A percentile compares a stretch with the other conserved stretches of the same genome.
phyloP scores from a whole-genome alignment of 2,329 filamentous ascomycete species.

The Aspergillaceae sp. region DNA sequence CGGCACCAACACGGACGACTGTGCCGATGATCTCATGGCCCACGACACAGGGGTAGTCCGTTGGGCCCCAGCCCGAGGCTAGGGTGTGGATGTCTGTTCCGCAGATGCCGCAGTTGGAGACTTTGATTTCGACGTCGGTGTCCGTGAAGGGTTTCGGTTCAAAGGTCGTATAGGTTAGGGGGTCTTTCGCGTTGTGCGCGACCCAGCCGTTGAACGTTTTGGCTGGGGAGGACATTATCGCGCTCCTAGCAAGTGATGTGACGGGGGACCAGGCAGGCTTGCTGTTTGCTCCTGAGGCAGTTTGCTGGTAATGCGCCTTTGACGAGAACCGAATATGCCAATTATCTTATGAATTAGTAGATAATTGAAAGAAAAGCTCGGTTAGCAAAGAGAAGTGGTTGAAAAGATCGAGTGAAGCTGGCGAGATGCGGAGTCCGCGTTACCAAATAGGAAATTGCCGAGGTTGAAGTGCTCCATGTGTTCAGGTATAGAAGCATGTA shows the following conservation, averaged over 20 bases:
- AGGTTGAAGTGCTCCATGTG: not conserved
- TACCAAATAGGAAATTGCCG: not conserved
- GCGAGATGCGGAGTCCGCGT: slow-evolving; percentile 5
- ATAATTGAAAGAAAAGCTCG: not conserved
- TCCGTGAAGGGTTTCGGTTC: slow-evolving; percentile 42
- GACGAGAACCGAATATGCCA: too few species aligned
- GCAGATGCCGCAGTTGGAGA: slow-evolving; percentile 60
- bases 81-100: slow-evolving; percentile 55
- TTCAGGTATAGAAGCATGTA: not conserved
- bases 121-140: slow-evolving; percentile 57
- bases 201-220: slow-evolving; percentile 36
- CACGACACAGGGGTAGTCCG: slow-evolving; percentile 44
- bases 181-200: slow-evolving; percentile 25
- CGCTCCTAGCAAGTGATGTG: too few species aligned
- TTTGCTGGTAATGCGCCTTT: too few species aligned
- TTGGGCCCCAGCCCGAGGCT: slow-evolving; percentile 40
- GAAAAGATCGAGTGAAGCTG: not conserved
- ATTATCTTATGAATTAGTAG: too few species aligned
- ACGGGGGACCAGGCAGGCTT: not conserved
- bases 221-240: slow-evolving; percentile 1
- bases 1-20: slow-evolving; percentile 46
- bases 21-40: slow-evolving; percentile 59
- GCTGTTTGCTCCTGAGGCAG: too few species aligned
- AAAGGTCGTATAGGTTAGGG: slow-evolving; percentile 27
- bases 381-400: not conserved